phyloP scores from a whole-genome alignment of 495 filamentous ascomycete genomes.

The Tuber borchii region DNA sequence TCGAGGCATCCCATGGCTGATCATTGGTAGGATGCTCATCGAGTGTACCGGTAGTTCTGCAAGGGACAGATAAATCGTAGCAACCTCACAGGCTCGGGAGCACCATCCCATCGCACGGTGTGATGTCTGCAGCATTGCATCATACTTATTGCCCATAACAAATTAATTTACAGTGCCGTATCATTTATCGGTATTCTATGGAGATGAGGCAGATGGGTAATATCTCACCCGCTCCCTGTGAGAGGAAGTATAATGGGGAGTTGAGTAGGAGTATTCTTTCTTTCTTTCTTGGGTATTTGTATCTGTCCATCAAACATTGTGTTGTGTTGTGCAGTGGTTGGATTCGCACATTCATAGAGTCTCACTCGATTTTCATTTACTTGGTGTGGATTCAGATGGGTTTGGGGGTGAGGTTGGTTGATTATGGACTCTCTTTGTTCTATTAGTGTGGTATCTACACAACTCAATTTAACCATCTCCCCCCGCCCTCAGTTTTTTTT shows the following conservation, averaged over 20 bases:
- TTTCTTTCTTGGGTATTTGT: conserved; percentile 3
- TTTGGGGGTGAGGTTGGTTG: no score
- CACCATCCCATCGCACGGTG: not conserved
- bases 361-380: not conserved
- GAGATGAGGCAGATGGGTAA: not conserved
- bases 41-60: not conserved
- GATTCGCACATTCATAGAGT: not conserved
- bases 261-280: not conserved
- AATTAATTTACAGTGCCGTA: not conserved
- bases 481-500: no score
- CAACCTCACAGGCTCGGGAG: not conserved
- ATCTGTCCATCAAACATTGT: not conserved
- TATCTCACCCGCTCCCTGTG: not conserved
- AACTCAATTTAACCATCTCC: no score
- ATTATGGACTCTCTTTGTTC: no score
- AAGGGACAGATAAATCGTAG: not conserved
- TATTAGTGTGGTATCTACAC: no score
- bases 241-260: conserved; percentile 12
- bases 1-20: not conserved
- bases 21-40: not conserved
- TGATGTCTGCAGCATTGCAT: not conserved
- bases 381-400: no score
- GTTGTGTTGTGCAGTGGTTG: no score
- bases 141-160: not conserved
- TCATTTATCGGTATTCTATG: not conserved